A percentile compares a stretch with the other conserved stretches of the same genome.
Evolutionary conservation across 352 stramenopile genomes (phyloP).

Genomic region (Aphanomyces euteiches): DNA sequence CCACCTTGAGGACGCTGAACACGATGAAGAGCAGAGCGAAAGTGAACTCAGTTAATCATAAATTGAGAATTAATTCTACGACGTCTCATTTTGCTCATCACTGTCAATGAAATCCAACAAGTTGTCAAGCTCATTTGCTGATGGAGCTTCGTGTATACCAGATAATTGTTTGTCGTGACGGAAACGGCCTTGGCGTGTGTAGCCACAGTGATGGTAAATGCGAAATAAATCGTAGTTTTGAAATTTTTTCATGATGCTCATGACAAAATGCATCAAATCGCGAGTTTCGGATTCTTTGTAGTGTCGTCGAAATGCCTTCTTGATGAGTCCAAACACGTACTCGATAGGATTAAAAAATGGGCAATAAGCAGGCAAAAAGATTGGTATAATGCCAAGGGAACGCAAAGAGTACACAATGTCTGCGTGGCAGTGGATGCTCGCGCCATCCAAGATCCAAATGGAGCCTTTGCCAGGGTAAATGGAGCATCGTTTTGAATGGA

Average conservation of each 20-base stretch:
- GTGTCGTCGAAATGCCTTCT: neutral
- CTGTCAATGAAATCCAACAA: neutral
- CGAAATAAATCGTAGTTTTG: conserved; percentile 29
- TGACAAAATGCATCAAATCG: neutral
- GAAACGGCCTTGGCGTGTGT: no score
- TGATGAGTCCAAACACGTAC: conserved; percentile 34
- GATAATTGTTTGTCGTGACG: neutral
- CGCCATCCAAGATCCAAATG: conserved; percentile 39
- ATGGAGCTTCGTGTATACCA: neutral
- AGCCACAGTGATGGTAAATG: conserved; percentile 31
- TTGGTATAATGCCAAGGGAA: conserved; percentile 32
- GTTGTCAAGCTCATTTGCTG: neutral
- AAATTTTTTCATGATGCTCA: neutral
- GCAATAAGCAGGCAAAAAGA: conserved; percentile 36
- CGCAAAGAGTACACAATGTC: conserved; percentile 40
- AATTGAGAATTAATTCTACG: no score
- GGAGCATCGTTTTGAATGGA: conserved; percentile 26
- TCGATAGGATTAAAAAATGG: conserved; percentile 43
- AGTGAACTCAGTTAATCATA: no score
- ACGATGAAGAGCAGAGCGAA: no score
- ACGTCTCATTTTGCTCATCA: no score
- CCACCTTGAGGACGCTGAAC: no score
- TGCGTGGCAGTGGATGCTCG: conserved; percentile 33
- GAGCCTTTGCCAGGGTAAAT: conserved; percentile 34
- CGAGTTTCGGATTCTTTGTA: neutral